Conservation (phyloP, 768 basidiomycete genomes). For the Guyanaporus albipodus region DNA sequence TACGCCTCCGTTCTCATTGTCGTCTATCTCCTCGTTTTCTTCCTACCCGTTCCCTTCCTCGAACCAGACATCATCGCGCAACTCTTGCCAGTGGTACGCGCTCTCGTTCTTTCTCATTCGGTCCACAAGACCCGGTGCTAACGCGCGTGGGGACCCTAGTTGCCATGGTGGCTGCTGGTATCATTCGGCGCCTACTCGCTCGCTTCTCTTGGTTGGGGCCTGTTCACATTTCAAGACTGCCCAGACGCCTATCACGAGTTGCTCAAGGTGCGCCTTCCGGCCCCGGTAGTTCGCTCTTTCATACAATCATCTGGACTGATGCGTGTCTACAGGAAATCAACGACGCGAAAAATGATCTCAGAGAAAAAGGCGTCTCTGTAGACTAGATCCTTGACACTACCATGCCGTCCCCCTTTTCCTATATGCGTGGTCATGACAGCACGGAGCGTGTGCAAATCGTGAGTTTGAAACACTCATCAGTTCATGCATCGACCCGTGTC, state of each 20-base stretch:
- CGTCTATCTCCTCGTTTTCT: constrained; percentile 38
- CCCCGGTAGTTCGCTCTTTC: neutral
- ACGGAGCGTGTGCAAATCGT: too few relatives aligned
- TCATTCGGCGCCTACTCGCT: constrained; percentile 78
- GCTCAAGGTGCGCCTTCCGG: constrained; percentile 39
- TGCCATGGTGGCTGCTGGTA: constrained; percentile 82
- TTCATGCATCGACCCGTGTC: too few relatives aligned
- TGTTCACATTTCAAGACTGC: constrained; percentile 71
- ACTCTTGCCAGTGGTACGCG: constrained; percentile 17
- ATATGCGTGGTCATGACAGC: too few relatives aligned
- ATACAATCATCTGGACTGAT: neutral
- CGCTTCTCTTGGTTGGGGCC: constrained; percentile 70
- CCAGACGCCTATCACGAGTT: constrained; percentile 76
- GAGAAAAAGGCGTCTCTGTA: constrained; percentile 56
- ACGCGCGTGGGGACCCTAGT: constrained; percentile 1
- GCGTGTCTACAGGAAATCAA: constrained; percentile 50
- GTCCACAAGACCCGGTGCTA: too few relatives aligned
- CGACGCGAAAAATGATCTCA: constrained; percentile 53
- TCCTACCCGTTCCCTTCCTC: constrained; percentile 15
- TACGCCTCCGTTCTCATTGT: constrained; percentile 40
- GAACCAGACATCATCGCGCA: constrained; percentile 2
- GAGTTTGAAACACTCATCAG: too few relatives aligned
- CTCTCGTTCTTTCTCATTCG: neutral
- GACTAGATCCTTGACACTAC: too few relatives aligned
- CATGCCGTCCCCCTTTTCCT: too few relatives aligned